Conservation (phyloP, 768 basidiomycete species). For the Pisolithus orientalis region DNA sequence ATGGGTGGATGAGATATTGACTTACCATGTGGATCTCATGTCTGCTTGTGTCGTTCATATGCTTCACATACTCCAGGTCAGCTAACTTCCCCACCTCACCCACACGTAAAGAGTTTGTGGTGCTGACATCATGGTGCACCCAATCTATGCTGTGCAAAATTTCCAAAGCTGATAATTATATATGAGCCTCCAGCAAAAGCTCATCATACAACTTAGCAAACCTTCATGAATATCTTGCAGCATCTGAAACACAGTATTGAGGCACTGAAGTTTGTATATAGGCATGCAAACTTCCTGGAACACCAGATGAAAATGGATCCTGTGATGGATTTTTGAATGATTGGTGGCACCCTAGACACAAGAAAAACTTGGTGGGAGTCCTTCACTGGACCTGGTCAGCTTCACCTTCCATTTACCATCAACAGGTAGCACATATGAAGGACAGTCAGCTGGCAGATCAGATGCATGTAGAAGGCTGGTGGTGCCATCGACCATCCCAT, state of each 20-base stretch:
- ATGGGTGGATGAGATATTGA: neutral
- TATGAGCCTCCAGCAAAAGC: neutral
- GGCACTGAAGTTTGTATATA: neutral
- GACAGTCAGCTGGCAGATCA: neutral
- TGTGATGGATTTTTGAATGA: neutral
- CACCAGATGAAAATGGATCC: neutral
- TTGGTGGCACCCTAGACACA: neutral
- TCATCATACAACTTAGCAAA: neutral
- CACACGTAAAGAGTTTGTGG: neutral
- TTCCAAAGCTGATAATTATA: neutral
- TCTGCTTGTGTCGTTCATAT: neutral
- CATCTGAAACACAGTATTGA: neutral
- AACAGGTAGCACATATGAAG: neutral
- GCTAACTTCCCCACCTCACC: neutral
- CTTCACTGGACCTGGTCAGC: neutral
- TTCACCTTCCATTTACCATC: neutral
- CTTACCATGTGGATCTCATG: neutral
- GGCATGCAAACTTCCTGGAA: neutral
- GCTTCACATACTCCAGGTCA: neutral
- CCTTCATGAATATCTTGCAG: neutral
- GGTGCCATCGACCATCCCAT: neutral
- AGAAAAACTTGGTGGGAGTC: neutral
- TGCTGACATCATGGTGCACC: neutral
- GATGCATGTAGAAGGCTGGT: neutral
- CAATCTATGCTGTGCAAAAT: too few species aligned